Base-by-base conservation (phyloP, 495 filamentous ascomycete genomes). In the Penicillium bialowiezense region DNA sequence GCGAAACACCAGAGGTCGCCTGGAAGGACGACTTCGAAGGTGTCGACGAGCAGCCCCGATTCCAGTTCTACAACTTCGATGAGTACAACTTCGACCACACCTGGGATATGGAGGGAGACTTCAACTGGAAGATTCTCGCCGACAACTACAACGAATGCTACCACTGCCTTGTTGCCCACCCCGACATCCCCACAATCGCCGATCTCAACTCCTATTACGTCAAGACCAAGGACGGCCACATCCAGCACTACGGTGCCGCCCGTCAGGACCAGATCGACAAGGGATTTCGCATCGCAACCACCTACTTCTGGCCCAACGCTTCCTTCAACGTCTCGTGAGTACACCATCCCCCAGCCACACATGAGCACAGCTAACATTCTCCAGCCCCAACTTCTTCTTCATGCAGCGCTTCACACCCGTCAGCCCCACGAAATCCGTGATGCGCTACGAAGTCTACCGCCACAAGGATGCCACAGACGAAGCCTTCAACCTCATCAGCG, bases 121-220 rank as follows among this genome's bases (percentile, higher is more conserved):
- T 67, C 52, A 79, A 79, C 62, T 79, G 74, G 75, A 79, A 79
- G 63, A 69, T 69, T 33, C 44, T 74, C 1, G 64, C 64, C 31
- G 74, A 77, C 41, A 77, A 77, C 62, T 78, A 76, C 60, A 77
- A 77, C 51, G 73, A 78, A 51, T 79, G 74, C 54, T 77, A 77
- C 41, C 75, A 77, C 60, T 79, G 74, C 55, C 58, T 54, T 34
- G 74, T 70, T n/a, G 65, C 71, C 0, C 75, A 77, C 40, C 74
- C 73, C 5, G 63, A 70, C 47, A 73, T 77, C 40, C 58, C 67
- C 18, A 65, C 56, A 7, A 59, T 73, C n/a, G 61, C 70, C 38
- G 62, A 77, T 33, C 64, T 77, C 36, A 54, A 60, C 20, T 59
- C 64, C 4, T 76, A 77, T 52, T 56, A 58, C 18, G 73, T 78